Base-by-base conservation (phyloP, 257 asterid species). In the Penstemon barbatus region DNA sequence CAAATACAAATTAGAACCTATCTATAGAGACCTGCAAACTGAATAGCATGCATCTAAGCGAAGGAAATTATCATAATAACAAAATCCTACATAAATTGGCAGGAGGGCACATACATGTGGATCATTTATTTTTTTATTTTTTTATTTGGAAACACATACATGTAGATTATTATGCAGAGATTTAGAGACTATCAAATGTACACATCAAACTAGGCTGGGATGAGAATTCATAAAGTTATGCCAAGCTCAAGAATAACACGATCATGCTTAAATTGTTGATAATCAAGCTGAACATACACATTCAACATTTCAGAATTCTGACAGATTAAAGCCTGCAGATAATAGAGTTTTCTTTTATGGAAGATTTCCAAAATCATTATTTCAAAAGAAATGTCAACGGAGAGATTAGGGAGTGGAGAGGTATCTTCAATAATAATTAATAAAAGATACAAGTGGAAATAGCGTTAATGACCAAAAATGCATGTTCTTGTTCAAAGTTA, bases 61-160 rank as follows among this genome's bases (percentile, higher is more conserved):
- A 38, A 70, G 46, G 7, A 50, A 57, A 63, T 19, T 18, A 61
- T 59, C 13, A 42, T 7, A 71, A 54, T 51, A 75, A 61, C 36
- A 40, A 37, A 43, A 41, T 56, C 41, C 19, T 8, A 54, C 7
- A 25, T 53, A 15, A 4, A 33, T 18, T 48, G 10, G 33, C 33
- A 25, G 33, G 33, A 25, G 33, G 33, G 33, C 33, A 49, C 11
- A 49, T 48, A 13, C 68, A 46, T 9, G 18, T 25, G 10, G 42
- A 45, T 49, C 2, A 46, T 12, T 46, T 8, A 25, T 25, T 25
- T 25, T 25, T 25, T 25, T 25, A 25, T 0, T 25, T 25, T 25
- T 25, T 25, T 25, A 25, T 25, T 25, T 25, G 33, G 33, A 25
- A 25, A 25, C 33, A 49, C 11, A 49, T 48, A 13, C 68, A 46